Evolutionary conservation across 2,329 filamentous ascomycete genomes (phyloP), one percentile per base, ranked within the genome.

Genomic region (Sporothrix protearum): DNA sequence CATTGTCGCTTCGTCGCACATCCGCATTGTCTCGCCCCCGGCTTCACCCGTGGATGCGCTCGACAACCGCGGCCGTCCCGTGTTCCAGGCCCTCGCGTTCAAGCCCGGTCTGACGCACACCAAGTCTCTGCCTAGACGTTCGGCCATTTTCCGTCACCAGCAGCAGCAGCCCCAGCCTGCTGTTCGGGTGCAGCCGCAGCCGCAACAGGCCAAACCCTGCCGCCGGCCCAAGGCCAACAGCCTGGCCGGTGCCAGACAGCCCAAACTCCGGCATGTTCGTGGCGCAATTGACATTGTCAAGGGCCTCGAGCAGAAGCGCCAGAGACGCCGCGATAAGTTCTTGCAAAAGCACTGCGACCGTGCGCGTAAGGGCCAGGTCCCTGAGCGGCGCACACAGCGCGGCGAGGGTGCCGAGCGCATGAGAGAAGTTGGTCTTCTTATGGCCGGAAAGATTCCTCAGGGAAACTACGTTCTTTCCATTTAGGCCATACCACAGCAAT

Each of bases 211-310:
- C 68, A 80, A 80, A 71, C 66, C 76, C 14, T 68, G 33, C 3
- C 78, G 78, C 68, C 77, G 73, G 59, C 51, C 73, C 30, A 76
- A 75, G 73, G 74, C 80, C 74, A 74, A 79, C 76, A 71, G 77
- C 76, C 74, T 77, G 72, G 81, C 69, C 16, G 67, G 72, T 47
- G 61, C 49, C 36, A 73, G 69, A 10, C 71, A 82, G 72, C 86
- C 90, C 68, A 82, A 88, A 55, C 22, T 28, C 14, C 12, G 42
- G n/a, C 93, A 96, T 74, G 87, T 93, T 10, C 92, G 96, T 74
- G 93, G 94, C n/a, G 94, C 96, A 47, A 96, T 99, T 76, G 96
- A 98, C 80, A 99, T 97, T 73, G 92, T 97, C 81, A 97, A 97
- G 80, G 96, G 96, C 9, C 87, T 99, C 0, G 96, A 99, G 83